Conservation (phyloP, 1,284 basidiomycete species). For the Peniophora sp. region DNA sequence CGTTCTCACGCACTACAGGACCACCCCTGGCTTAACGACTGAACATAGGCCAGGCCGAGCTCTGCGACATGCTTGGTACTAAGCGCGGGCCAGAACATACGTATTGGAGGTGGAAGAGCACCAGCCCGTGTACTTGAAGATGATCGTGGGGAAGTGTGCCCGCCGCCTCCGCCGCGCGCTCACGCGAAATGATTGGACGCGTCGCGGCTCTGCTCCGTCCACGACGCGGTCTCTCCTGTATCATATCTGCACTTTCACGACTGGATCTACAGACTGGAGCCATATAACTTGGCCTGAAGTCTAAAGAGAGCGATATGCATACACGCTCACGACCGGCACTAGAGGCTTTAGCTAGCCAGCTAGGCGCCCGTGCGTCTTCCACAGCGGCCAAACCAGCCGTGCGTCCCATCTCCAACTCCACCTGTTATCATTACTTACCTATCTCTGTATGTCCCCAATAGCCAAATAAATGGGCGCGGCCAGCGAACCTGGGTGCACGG, state of each 20-base stretch:
- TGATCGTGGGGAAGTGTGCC: too few species aligned
- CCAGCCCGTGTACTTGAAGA: too few species aligned
- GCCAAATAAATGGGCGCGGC: neutral
- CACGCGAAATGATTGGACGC: slow-evolving; percentile 1
- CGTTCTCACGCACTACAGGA: too few species aligned
- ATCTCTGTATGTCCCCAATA: too few species aligned
- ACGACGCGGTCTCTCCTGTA: neutral
- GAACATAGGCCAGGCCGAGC: too few species aligned
- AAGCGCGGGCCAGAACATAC: too few species aligned
- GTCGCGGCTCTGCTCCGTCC: slow-evolving; percentile 16
- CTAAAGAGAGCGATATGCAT: slow-evolving; percentile 14
- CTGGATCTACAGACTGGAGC: neutral
- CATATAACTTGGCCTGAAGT: too few species aligned
- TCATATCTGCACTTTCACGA: neutral
- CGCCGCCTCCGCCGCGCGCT: neutral
- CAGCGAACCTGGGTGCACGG: neutral
- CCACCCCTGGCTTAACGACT: too few species aligned
- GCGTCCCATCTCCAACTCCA: slow-evolving; percentile 1
- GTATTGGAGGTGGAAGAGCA: too few species aligned
- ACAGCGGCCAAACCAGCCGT: slow-evolving; percentile 12
- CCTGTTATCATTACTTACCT: neutral
- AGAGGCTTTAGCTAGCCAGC: slow-evolving; percentile 3
- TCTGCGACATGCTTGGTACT: too few species aligned
- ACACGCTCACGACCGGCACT: slow-evolving; percentile 8
- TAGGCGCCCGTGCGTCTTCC: slow-evolving; percentile 5